Base-by-base conservation (phyloP, 2,329 filamentous ascomycete genomes). In the Calycina herbarum region DNA sequence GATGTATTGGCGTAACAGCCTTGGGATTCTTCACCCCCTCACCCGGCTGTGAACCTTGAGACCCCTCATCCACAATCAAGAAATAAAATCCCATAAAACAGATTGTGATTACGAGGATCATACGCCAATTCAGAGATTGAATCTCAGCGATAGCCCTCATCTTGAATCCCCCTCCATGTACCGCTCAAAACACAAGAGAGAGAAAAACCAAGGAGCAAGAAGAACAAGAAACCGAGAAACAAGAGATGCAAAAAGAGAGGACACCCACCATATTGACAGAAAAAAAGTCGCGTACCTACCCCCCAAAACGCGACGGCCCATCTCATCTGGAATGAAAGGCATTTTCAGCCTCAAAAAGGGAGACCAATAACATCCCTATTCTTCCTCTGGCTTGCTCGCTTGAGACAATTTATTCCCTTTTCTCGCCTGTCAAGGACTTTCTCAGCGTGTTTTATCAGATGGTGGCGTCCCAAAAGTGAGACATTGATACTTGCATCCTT, bases 71-170 rank as follows among this genome's bases (percentile, higher is more conserved):
- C 24, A 60, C 40, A 5, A 61, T 10, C 15, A 64, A 51, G 20
- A 66, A 42, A 40, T 66, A 66, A 20, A 66, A n/a, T 17, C 58
- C 62, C 65, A 66, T 66, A 10, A 64, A 66, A 58, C 31, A n/a
- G 10, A 66, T 29, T 17, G 65, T 66, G 17, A 45, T 42, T 13
- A 62, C 51, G 24, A 64, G 54, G 24, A 66, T 61, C 11, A 59
- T 13, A 5, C 65, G 59, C 65, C 65, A 64, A n/a, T 66, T 66
- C 59, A 61, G 27, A 11, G 62, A 66, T 33, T 66, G 65, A 15
- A 66, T 51, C 7, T 59, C 54, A 51, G 15, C 42, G 33, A 61
- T n/a, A 7, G 64, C 45, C 56, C 61, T 42, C 64, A 63, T 63
- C 45, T 48, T 66, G 31, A 13, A 15, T 27, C 13, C 20, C 20